A percentile compares a stretch with the other conserved stretches of the same genome.
Conservation (phyloP, 768 basidiomycete species). For the Auricularia cornea region DNA sequence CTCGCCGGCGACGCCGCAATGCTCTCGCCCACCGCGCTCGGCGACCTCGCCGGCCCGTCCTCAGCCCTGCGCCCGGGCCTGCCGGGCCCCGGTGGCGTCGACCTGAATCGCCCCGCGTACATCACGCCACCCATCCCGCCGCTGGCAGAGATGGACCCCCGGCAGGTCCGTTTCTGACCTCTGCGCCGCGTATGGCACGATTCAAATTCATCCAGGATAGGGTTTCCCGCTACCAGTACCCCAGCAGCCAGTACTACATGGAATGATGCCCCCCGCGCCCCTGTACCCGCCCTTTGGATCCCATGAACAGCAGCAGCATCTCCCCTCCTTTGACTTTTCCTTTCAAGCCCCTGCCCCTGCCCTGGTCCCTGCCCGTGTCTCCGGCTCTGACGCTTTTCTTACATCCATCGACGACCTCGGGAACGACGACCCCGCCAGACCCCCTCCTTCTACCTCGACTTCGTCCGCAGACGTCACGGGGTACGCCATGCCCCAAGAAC, state of each 20-base stretch:
- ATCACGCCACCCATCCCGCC: not conserved
- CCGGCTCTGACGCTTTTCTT: not conserved
- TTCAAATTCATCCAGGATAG: constrained; percentile 1
- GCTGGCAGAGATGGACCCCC: not conserved
- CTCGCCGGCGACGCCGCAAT: not conserved
- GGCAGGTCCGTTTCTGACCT: not conserved
- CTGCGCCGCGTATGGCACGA: not conserved
- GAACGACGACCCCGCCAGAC: not conserved
- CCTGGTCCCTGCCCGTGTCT: too few relatives aligned
- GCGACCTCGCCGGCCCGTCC: not conserved
- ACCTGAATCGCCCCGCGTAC: not conserved
- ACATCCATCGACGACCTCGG: not conserved
- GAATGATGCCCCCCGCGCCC: not conserved
- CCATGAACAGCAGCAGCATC: not conserved
- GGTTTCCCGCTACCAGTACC: not conserved
- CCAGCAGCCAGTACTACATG: not conserved
- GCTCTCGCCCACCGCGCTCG: not conserved
- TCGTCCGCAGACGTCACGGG: not conserved
- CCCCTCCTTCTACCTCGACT: too few relatives aligned
- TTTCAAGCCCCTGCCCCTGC: not conserved
- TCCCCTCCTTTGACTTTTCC: not conserved
- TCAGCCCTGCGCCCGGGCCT: not conserved
- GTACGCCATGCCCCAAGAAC: constrained; percentile 37
- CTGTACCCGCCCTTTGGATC: not conserved
- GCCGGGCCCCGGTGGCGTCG: not conserved